Conservation (phyloP, 2,329 filamentous ascomycete species). For the Penicillium hordei region DNA sequence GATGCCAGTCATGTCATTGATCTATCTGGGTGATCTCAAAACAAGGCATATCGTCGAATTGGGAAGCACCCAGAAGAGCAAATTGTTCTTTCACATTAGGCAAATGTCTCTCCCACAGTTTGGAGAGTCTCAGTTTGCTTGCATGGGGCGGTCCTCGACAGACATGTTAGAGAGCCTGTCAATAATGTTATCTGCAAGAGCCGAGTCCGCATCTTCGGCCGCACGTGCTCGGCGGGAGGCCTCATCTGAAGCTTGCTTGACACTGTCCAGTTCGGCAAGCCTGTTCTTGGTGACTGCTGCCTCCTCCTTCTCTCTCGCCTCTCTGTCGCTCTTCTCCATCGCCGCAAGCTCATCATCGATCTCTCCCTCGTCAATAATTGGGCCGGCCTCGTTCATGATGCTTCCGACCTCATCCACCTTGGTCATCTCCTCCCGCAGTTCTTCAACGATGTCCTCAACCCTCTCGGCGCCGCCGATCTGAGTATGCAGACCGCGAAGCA, state of each 20-base stretch:
- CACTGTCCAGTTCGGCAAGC: constrained; percentile 51
- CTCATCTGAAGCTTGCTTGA: constrained; percentile 44
- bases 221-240: constrained; percentile 34
- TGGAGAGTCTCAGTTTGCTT: constrained; percentile 19
- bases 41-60: not conserved
- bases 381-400: constrained; percentile 67
- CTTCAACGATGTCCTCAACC: constrained; percentile 74
- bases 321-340: constrained; percentile 62
- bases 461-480: constrained; percentile 73
- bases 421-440: constrained; percentile 74
- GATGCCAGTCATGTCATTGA: constrained; percentile 3
- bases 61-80: not conserved
- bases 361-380: constrained; percentile 71
- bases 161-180: constrained; percentile 44
- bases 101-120: not conserved
- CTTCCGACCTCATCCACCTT: constrained; percentile 78
- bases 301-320: constrained; percentile 50
- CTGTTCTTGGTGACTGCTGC: constrained; percentile 50
- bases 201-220: constrained; percentile 31
- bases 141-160: constrained; percentile 35
- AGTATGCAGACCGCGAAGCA: constrained; percentile 70
- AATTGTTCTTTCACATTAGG: not conserved
- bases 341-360: constrained; percentile 84
- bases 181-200: constrained; percentile 42
- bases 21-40: constrained; percentile 11